phyloP scores from a whole-genome alignment of 1,139 yeast species.

The Blastobotrys raffinosifermentans region DNA sequence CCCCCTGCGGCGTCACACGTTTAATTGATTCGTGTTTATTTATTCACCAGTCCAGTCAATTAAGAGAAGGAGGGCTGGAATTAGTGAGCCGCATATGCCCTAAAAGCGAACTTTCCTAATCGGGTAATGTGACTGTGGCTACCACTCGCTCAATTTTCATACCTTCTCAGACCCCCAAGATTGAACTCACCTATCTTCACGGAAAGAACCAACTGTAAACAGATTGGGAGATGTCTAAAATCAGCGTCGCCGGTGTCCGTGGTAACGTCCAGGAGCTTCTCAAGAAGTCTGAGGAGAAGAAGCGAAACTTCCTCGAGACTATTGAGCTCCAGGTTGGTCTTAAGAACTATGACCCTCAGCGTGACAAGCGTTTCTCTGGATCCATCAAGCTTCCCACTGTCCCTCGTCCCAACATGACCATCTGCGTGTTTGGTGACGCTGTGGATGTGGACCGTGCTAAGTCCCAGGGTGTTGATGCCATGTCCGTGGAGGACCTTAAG shows the following conservation, averaged over 20 bases:
- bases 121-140: too few relatives aligned
- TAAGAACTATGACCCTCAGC: slow-evolving; percentile 99
- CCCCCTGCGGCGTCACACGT: too few relatives aligned
- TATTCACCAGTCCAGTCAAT: too few relatives aligned
- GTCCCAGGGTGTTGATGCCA: slow-evolving; percentile 98
- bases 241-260: slow-evolving; percentile 90
- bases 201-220: slow-evolving; percentile 13
- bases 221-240: slow-evolving; percentile 76
- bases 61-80: too few relatives aligned
- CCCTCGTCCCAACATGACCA: slow-evolving; percentile 99
- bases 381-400: slow-evolving; percentile 96
- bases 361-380: slow-evolving; percentile 99
- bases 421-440: slow-evolving; percentile 99
- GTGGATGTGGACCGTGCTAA: slow-evolving; percentile 99
- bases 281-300: slow-evolving; percentile 85
- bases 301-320: slow-evolving; percentile 99
- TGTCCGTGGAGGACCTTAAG: slow-evolving; percentile 99
- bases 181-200: too few relatives aligned
- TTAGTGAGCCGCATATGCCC: too few relatives aligned
- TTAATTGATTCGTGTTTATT: too few relatives aligned
- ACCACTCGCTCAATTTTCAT: too few relatives aligned
- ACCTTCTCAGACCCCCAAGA: too few relatives aligned
- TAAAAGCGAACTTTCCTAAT: too few relatives aligned
- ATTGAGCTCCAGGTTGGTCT: slow-evolving; percentile 99
- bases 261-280: slow-evolving; percentile 92